Base-by-base conservation (phyloP, 441 rosid genomes). In the Daphne laureola region DNA sequence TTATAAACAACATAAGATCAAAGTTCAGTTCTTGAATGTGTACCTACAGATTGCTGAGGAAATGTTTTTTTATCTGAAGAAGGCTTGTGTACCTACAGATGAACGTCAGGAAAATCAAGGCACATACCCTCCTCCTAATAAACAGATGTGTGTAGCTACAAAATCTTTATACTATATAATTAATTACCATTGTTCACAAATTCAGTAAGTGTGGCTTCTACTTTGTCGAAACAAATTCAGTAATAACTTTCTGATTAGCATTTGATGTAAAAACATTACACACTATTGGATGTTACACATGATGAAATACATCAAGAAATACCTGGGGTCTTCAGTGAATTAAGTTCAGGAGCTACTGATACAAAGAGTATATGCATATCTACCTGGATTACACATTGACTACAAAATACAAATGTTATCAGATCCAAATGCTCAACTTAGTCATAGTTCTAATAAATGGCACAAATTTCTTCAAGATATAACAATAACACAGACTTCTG, bases 1-100 rank as follows among this genome's bases (percentile, higher is more conserved):
- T 77, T 5, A 70, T 80, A 63, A 58, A 78, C 16, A 54, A 51
- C 47, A 76, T 78, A 25, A 76, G 69, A 65, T 73, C 83, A 55
- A 81, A 72, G 67, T 68, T 79, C 51, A 64, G 57, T 50, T 38
- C 66, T 36, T 70, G 40, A 62, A 7, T 46, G 9, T 17, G 8
- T 9, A n/a, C n/a, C n/a, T n/a, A n/a, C n/a, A n/a, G n/a, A 70
- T 50, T 8, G 72, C 62, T 0, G 89, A 95, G 42, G 75, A 75
- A 64, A 77, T 81, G 84, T 80, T 86, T 62, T 62, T 81, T 84
- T 42, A 52, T 84, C 61, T 90, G 87, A 3, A 63, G 72, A 49
- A 93, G 86, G 8, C 68, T 78, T 35, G 80, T 86, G 27, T 91
- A 86, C 68, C 84, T 86, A 59, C 95, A 86, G 47, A 66, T 63